These are phyloP conservation scores for Biscogniauxia sp. DNA, from an alignment of 2,329 filamentous ascomycete genomes.

Conservation along the genomic window DNA sequence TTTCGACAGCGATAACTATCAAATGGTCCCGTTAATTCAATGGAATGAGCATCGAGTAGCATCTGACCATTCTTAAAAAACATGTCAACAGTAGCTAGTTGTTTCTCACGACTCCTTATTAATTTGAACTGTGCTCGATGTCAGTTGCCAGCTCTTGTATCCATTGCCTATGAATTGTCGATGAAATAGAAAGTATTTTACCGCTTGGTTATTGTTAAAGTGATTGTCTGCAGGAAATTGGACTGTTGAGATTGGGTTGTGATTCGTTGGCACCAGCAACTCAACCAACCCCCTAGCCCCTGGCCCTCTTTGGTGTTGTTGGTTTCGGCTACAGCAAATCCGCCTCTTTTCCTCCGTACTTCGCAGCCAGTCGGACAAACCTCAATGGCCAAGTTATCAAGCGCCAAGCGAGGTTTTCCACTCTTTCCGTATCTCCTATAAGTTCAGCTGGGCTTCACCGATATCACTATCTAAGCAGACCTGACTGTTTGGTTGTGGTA, in stretches of 20 bases:
- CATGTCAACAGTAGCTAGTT: too few relatives aligned
- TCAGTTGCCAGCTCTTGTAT: too few relatives aligned
- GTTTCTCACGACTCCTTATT: too few relatives aligned
- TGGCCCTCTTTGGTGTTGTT: neutral
- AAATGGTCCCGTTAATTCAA: too few relatives aligned
- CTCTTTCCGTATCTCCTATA: neutral
- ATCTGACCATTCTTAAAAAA: too few relatives aligned
- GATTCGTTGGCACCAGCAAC: neutral
- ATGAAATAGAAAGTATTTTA: neutral
- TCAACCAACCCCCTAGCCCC: too few relatives aligned
- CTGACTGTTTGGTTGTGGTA: neutral
- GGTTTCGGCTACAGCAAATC: neutral
- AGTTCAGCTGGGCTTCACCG: neutral
- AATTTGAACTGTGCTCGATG: too few relatives aligned
- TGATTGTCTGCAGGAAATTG: neutral
- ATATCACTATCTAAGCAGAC: neutral
- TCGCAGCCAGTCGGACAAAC: neutral
- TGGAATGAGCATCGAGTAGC: too few relatives aligned
- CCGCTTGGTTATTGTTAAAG: neutral
- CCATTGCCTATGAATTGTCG: too few relatives aligned
- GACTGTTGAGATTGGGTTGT: neutral
- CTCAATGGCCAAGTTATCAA: neutral
- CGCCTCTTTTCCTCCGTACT: neutral
- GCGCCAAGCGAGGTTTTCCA: neutral
- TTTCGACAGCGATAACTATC: too few relatives aligned